These are phyloP conservation scores for Sclerotinia glacialis DNA, from an alignment of 2,329 filamentous ascomycete species.

Conservation along the genomic window DNA sequence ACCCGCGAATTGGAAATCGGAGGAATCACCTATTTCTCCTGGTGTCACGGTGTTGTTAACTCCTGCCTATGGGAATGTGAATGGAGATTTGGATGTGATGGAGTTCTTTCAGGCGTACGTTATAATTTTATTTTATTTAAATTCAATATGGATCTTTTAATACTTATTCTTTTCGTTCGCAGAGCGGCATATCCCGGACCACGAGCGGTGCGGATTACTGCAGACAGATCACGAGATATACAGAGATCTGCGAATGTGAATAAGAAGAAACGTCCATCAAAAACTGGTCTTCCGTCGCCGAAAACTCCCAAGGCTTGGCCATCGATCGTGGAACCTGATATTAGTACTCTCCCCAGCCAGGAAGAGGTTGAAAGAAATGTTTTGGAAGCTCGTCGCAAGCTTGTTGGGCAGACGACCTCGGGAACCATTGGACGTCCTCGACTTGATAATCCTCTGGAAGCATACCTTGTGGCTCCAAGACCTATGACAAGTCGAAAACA, in stretches of 20 bases:
- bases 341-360: slow-evolving; percentile 13
- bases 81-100: slow-evolving; percentile 18
- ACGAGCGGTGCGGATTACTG: slow-evolving; percentile 1
- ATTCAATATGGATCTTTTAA: neutral
- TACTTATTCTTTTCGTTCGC: neutral
- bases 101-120: slow-evolving; percentile 22
- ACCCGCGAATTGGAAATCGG: neutral
- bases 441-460: neutral
- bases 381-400: neutral
- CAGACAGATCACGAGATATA: neutral
- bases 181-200: slow-evolving; percentile 16
- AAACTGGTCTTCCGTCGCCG: slow-evolving; percentile 12
- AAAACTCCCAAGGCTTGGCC: slow-evolving; percentile 20
- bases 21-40: slow-evolving; percentile 10
- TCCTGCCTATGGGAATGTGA: slow-evolving; percentile 4
- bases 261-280: neutral
- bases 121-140: neutral
- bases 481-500: slow-evolving; percentile 3
- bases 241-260: neutral
- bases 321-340: slow-evolving; percentile 12
- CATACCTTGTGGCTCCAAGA: slow-evolving; percentile 4
- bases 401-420: neutral
- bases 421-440: neutral
- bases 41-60: slow-evolving; percentile 16
- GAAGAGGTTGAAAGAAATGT: slow-evolving; percentile 1